A percentile compares a stretch with the other conserved stretches of the same genome.
Conservation (phyloP, 805 yeast genomes). For the Myxozyma udenii region DNA sequence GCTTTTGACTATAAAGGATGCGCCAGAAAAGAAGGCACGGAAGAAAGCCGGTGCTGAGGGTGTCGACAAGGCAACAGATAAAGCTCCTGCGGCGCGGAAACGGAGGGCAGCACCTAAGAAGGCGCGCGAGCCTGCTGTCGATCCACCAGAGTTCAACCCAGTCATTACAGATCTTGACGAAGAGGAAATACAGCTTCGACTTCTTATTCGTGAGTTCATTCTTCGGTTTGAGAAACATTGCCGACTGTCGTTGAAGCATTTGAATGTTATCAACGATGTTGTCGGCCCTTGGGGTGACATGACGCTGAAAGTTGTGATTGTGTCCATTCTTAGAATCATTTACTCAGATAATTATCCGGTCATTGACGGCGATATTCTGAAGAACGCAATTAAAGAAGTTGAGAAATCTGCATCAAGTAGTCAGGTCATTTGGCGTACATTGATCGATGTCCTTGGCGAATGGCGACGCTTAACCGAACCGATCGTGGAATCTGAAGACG, state of each 20-base stretch:
- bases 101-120: conserved; percentile 15
- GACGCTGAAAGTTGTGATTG: conserved; percentile 38
- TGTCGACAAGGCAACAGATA: neutral
- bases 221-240: conserved; percentile 41
- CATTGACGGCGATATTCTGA: conserved; percentile 27
- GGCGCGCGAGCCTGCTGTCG: conserved; percentile 22
- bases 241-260: conserved; percentile 38
- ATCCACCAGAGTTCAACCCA: conserved; percentile 35
- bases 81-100: conserved; percentile 20
- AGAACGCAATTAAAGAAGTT: conserved; percentile 34
- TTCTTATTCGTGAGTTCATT: conserved; percentile 40
- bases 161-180: conserved; percentile 32
- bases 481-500: neutral
- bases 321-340: conserved; percentile 36
- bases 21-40: conserved; percentile 1
- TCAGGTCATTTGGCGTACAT: conserved; percentile 36
- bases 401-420: conserved; percentile 39
- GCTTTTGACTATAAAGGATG: no score
- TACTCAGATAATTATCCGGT: conserved; percentile 36
- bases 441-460: conserved; percentile 28
- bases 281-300: conserved; percentile 39
- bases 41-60: neutral
- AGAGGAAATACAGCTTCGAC: conserved; percentile 37
- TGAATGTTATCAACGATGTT: conserved; percentile 39
- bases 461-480: neutral